Percentiles rank a stretch among this genome's conserved stretches.
phyloP scores from a whole-genome alignment of 139 green algal genomes.

The Tetradesmus obliquus region DNA sequence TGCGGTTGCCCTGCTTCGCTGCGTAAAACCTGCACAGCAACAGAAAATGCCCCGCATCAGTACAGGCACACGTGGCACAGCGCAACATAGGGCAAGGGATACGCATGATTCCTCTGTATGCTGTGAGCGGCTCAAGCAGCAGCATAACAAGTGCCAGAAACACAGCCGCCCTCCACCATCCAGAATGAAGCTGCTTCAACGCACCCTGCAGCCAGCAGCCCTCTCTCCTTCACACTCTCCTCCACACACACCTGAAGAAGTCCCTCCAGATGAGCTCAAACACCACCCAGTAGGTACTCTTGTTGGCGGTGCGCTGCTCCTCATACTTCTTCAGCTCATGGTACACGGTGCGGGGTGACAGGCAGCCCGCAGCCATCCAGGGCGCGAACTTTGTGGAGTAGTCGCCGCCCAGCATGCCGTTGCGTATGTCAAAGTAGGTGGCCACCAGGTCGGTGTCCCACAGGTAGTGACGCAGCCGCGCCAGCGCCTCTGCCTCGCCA shows the following conservation, averaged over 20 bases:
- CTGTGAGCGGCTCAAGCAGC: not conserved
- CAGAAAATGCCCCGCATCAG: not conserved
- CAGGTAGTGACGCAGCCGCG: conserved; percentile 95
- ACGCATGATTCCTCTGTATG: no score
- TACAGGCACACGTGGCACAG: not conserved
- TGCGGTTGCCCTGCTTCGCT: conserved; percentile 88
- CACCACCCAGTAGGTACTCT: conserved; percentile 94
- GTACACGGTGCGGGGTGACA: conserved; percentile 85
- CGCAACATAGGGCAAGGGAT: no score
- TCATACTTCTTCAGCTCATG: conserved; percentile 84
- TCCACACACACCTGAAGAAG: conserved; percentile 80
- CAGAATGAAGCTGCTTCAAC: not conserved
- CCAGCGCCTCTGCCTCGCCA: conserved; percentile 89
- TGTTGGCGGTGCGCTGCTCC: conserved; percentile 83
- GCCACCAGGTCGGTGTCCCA: conserved; percentile 85
- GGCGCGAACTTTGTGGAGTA: conserved; percentile 93
- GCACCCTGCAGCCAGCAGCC: not conserved
- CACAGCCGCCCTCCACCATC: no score
- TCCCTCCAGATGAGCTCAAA: conserved; percentile 98
- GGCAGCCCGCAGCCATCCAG: conserved; percentile 92
- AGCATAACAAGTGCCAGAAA: not conserved
- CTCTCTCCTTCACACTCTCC: no score
- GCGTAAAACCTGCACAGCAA: conserved; percentile 92
- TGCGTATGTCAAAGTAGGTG: conserved; percentile 86
- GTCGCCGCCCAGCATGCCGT: conserved; percentile 96